Evolutionary conservation across 768 basidiomycete species (phyloP), one percentile per base, ranked within the genome.

Genomic region (Gautieria morchelliformis): DNA sequence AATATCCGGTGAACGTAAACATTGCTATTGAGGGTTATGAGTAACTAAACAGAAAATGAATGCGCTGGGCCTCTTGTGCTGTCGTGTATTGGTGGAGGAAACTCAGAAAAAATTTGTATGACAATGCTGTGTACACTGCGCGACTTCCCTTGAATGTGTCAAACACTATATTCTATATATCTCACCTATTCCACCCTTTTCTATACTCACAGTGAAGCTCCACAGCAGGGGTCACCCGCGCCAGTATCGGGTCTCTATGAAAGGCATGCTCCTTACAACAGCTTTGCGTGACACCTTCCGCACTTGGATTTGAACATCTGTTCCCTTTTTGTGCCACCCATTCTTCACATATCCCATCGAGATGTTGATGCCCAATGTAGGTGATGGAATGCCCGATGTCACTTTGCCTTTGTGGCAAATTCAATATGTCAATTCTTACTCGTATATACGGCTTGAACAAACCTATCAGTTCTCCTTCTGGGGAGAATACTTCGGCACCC

Each of bases 371-470:
- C 81, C 82, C 3, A 93, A 74, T 1, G 91, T 87, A 0, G 94
- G 95, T 0, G 93, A 93, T 14, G 96, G 96, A 60, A 98, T 96
- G 47, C 95, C 96, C 0, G 93, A 97, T 0, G 94, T 99, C 47
- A 98, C 80, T 12, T 71, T 67, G 37, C 92, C 91, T 82, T 67
- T 27, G 45, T 14, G 27, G 57, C 27, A n/a, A 52, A 51, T 17
- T 59, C 46, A 58, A 48, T 24, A 48, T 27, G 33, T 33, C 24
- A 45, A 27, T 24, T 27, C 22, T 37, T 37, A 37, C 35, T 44
- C 4, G n/a, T 17, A 24, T 12, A 45, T 20, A 54, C 20, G 2
- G 42, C 15, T 17, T 22, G 24, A 32, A 73, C 78, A 60, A 27
- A 84, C 90, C 88, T 37, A 93, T 75, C 40, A 72, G 71, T 55